These are phyloP conservation scores for Corynascus novoguineensis DNA, from an alignment of 495 filamentous ascomycete species.

Conservation along the genomic window DNA sequence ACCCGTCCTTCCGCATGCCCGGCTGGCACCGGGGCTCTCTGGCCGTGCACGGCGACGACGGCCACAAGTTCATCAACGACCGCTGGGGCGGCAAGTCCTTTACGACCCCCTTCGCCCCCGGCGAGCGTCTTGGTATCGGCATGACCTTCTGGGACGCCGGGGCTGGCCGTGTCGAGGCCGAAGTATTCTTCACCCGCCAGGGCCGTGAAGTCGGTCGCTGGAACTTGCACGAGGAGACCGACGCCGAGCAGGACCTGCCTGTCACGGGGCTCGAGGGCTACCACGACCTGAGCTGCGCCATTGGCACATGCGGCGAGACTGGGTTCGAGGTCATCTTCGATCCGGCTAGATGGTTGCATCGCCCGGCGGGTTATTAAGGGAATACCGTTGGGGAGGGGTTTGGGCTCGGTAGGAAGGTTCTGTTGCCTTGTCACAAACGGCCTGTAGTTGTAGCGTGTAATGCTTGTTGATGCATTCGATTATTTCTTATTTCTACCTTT, in stretches of 20 bases:
- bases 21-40: constrained; percentile 86
- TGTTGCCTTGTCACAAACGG: neutral
- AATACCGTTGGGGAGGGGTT: neutral
- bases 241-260: constrained; percentile 57
- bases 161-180: constrained; percentile 43
- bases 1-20: constrained; percentile 80
- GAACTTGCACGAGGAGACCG: constrained; percentile 80
- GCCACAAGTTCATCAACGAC: constrained; percentile 81
- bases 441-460: neutral
- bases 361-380: constrained; percentile 11
- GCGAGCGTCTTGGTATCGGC: constrained; percentile 52
- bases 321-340: constrained; percentile 68
- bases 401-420: neutral
- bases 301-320: constrained; percentile 69
- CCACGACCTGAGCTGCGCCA: constrained; percentile 71
- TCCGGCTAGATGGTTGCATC: constrained; percentile 38
- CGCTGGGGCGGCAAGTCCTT: constrained; percentile 77
- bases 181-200: constrained; percentile 75
- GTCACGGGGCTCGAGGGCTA: constrained; percentile 72
- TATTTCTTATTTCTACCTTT: neutral
- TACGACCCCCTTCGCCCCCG: constrained; percentile 40
- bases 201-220: constrained; percentile 61
- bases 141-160: constrained; percentile 56
- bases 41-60: constrained; percentile 89
- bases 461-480: neutral